Base-by-base conservation (phyloP, 805 yeast genomes). In the Barnettozyma botsteinii region DNA sequence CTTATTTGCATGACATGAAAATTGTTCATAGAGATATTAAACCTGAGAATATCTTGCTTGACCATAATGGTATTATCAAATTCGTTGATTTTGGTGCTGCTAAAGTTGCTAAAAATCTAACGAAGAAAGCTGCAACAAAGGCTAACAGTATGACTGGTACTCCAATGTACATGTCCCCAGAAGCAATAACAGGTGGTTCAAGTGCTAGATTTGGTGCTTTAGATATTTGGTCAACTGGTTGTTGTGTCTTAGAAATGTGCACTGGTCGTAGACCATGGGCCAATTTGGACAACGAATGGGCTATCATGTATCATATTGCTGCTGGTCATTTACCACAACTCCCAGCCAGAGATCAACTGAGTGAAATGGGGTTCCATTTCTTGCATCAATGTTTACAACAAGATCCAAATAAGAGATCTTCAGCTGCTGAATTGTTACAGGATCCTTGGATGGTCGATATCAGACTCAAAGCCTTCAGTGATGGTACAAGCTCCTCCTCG, bases 141-240 rank as follows among this genome's bases (percentile, higher is more conserved):
- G 46, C 51, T 45, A 40, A 65, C 45, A 57, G 64, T 43, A 59
- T 66, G 69, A 59, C 95, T 3, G 98, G 98, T 29, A 93, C 98
- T 0, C 98, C 98, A 13, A 93, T 91, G 97, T 93, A 93, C 64
- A 91, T 93, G 98, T 87, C 98, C 0, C 98, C 98, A 0, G 98
- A 93, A 55, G 85, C 86, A 0, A 86, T 93, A 43, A 85, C 93
- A 2, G 97, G 97, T 2, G 64, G 77, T 11, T 50, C 47, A 31
- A 60, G 61, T 29, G 60, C 64, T 3, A 57, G 56, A 28, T 60
- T 65, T 37, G 71, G 70, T 25, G 62, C 72, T 5, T 64, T 63
- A 34, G 98, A 93, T 64, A 85, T 93, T 25, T 93, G 98, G 98
- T 87, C 98, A 0, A 67, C 91, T 31, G 98, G 98, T 4, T 93